phyloP scores from a whole-genome alignment of 1,284 basidiomycete species.

The Schizophyllum amplum region DNA sequence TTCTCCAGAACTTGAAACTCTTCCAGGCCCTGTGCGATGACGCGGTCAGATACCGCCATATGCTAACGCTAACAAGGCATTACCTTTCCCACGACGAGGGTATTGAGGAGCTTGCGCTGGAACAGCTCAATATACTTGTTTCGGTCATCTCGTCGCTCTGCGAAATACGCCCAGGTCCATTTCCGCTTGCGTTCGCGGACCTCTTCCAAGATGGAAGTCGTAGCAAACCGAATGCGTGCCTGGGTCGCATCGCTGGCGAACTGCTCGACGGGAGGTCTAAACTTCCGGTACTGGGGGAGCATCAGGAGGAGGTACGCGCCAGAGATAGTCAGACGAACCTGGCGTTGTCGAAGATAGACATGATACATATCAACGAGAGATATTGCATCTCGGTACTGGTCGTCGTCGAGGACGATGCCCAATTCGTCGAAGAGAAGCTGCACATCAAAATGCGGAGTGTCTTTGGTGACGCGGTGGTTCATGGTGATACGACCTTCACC shows the following conservation, averaged over 20 bases:
- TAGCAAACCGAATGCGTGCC: conserved; percentile 79
- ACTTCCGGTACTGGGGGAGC: conserved; percentile 66
- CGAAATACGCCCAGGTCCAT: conserved; percentile 94
- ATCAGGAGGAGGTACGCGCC: background rate
- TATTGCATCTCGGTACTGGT: conserved; percentile 94
- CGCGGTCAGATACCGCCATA: no score
- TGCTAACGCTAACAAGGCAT: no score
- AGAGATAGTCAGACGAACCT: conserved; percentile 37
- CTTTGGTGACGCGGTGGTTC: conserved; percentile 69
- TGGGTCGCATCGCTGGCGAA: conserved; percentile 59
- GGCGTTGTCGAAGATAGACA: conserved; percentile 87
- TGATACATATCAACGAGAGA: conserved; percentile 97
- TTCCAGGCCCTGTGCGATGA: conserved; percentile 47
- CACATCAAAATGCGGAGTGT: conserved; percentile 82
- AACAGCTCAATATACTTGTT: conserved; percentile 81
- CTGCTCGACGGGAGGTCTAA: conserved; percentile 59
- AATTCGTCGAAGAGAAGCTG: conserved; percentile 93
- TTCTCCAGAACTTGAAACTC: conserved; percentile 67
- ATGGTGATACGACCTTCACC: conserved; percentile 90
- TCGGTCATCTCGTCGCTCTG: conserved; percentile 83
- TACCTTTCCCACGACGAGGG: conserved; percentile 39
- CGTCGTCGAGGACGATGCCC: conserved; percentile 85
- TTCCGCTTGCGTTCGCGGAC: conserved; percentile 79
- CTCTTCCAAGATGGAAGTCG: conserved; percentile 75
- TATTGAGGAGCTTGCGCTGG: conserved; percentile 63